Percentiles rank a stretch among this genome's conserved stretches.
Conservation (phyloP, 495 filamentous ascomycete genomes). For the Apiosordaria backusii region DNA sequence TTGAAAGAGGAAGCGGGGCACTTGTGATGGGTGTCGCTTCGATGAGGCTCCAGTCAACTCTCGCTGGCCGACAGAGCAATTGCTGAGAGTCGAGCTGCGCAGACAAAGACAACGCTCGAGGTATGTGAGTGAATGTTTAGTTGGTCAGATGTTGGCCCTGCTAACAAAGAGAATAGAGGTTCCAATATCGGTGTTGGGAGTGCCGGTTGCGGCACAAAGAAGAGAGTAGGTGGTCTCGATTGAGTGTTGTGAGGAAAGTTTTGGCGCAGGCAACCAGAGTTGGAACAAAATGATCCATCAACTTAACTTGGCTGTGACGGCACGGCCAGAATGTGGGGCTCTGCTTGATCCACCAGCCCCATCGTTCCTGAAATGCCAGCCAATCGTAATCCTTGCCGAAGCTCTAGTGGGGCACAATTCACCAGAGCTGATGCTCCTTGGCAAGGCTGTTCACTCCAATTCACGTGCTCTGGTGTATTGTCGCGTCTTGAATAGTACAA, state of each 20-base stretch:
- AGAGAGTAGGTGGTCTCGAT: neutral
- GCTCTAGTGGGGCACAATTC: neutral
- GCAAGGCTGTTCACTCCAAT: neutral
- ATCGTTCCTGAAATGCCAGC: constrained; percentile 5
- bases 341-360: neutral
- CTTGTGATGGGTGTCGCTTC: neutral
- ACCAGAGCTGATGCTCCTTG: neutral
- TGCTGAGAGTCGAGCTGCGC: neutral
- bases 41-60: neutral
- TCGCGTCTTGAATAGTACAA: constrained; percentile 11
- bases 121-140: neutral
- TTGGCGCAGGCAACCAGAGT: constrained; percentile 6
- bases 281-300: neutral
- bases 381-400: constrained; percentile 5
- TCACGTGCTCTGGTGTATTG: constrained; percentile 25
- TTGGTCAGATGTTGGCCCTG: neutral
- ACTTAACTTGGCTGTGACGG: neutral
- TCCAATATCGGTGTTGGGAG: neutral
- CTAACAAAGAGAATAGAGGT: neutral
- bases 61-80: constrained; percentile 1
- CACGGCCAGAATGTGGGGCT: neutral
- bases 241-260: constrained; percentile 5
- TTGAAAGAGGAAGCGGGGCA: neutral
- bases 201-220: neutral
- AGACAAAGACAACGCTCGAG: constrained; percentile 4